Evolutionary conservation across 768 basidiomycete species (phyloP).

Genomic region (Naganishia randhawae): DNA sequence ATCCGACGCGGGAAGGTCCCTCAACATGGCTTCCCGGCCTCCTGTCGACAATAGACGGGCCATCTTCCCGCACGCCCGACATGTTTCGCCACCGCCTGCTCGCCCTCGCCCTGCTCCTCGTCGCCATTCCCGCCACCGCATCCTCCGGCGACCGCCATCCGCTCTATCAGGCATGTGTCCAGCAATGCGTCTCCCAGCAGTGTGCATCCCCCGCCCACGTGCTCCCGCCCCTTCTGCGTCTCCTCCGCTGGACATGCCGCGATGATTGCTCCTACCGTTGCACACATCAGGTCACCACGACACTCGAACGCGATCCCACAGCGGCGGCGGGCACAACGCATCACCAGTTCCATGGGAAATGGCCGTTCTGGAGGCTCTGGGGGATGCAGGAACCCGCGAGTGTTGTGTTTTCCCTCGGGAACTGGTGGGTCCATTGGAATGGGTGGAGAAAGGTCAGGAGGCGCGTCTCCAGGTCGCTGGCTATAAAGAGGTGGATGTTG

Average conservation of each 20-base stretch:
- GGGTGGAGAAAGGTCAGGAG: conserved; percentile 54
- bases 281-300: conserved; percentile 71
- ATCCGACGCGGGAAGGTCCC: not conserved
- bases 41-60: no score
- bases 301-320: conserved; percentile 44
- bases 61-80: not conserved
- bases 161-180: conserved; percentile 59
- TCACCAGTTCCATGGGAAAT: conserved; percentile 73
- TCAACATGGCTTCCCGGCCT: not conserved
- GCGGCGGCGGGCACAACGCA: conserved; percentile 25
- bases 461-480: conserved; percentile 32
- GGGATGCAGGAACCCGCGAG: conserved; percentile 94
- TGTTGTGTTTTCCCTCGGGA: conserved; percentile 81
- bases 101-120: conserved; percentile 18
- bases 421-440: conserved; percentile 68
- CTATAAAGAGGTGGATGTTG: conserved; percentile 39
- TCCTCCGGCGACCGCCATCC: conserved; percentile 65
- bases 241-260: conserved; percentile 79
- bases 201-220: conserved; percentile 53
- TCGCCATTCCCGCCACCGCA: conserved; percentile 48
- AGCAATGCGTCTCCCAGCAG: conserved; percentile 52
- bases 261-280: conserved; percentile 88
- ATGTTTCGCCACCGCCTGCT: conserved; percentile 12
- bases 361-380: conserved; percentile 86
- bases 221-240: conserved; percentile 59